A percentile compares a stretch with the other conserved stretches of the same genome.
Conservation (phyloP, 345 rosid genomes). For the Heritiera littoralis region DNA sequence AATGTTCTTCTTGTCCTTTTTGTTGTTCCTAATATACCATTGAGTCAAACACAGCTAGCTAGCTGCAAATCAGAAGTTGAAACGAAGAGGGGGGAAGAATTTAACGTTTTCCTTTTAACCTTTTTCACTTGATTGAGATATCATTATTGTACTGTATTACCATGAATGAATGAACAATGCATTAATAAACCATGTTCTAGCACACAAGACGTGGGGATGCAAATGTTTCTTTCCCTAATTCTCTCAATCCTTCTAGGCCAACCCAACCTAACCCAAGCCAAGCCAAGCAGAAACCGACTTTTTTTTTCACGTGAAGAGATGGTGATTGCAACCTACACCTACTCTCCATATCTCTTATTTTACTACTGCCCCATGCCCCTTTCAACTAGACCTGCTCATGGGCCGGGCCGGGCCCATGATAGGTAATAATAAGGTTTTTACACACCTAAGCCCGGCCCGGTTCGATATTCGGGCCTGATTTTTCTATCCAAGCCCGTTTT, state of each 20-base stretch:
- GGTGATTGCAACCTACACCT: constrained; percentile 3
- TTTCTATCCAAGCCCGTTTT: too few relatives aligned
- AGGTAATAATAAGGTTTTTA: too few relatives aligned
- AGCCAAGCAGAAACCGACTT: constrained; percentile 27
- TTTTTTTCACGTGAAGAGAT: constrained; percentile 31
- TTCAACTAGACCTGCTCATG: too few relatives aligned
- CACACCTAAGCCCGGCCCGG: too few relatives aligned
- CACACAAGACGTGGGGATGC: too few relatives aligned
- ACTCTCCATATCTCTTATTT: constrained; percentile 15
- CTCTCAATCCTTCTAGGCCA: neutral
- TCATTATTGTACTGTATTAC: too few relatives aligned
- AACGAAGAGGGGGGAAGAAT: too few relatives aligned
- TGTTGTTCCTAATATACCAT: neutral
- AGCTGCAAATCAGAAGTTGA: neutral
- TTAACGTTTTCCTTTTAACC: neutral
- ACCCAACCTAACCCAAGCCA: too few relatives aligned
- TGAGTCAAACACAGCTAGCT: neutral
- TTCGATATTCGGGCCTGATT: too few relatives aligned
- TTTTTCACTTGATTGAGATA: neutral
- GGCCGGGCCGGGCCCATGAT: too few relatives aligned
- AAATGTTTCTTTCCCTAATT: neutral
- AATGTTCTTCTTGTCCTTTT: constrained; percentile 14
- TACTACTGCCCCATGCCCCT: neutral
- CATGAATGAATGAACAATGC: too few relatives aligned
- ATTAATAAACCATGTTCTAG: too few relatives aligned